Base-by-base conservation (phyloP, 169 alveolate species). In the Babesia microti region DNA sequence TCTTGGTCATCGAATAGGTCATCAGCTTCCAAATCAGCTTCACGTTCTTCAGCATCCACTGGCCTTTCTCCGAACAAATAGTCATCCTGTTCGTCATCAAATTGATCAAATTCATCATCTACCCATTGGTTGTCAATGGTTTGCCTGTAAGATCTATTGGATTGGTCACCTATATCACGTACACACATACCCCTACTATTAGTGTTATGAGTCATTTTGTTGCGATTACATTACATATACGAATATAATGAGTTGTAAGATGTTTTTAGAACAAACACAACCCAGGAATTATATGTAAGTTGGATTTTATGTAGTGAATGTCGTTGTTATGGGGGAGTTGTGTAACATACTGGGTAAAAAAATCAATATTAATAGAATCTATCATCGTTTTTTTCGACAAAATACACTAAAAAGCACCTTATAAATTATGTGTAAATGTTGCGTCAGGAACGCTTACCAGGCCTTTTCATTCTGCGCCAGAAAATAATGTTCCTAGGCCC, bases 21-120 rank as follows among this genome's bases (percentile, higher is more conserved):
- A 22, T 71, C 83, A n/a, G 83, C 87, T 32, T 78, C 87, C 52
- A 65, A 33, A 12, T 69, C 78, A 9, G 73, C 83, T 35, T 42
- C 78, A 6, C 57, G 73, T 24, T 78, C 87, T 30, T 78, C 87
- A 34, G 65, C 81, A 33, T 76, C 72, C 23, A 63, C 33, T 17
- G 60, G 32, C 1, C 79, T 76, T 48, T 71, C 82, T 37, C 59
- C 82, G 4, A 54, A 75, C 6, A 61, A 47, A 43, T 63, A 65
- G 56, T 78, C 80, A 12, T 71, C 87, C 32, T 76, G 69, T 66
- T 78, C 78, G 59, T 68, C 68, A 27, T 78, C 87, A 12, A 61
- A 63, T 47, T 55, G 68, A 40, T 55, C 67, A 36, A 63, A 71
- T 29, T 40, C 81, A 33, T 63, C 66, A 21, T 71, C 82, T 56